Percentiles rank a stretch among this genome's conserved stretches.
These are phyloP conservation scores for Rhizopogon sp. DNA, from an alignment of 768 basidiomycete species.

Conservation along the genomic window DNA sequence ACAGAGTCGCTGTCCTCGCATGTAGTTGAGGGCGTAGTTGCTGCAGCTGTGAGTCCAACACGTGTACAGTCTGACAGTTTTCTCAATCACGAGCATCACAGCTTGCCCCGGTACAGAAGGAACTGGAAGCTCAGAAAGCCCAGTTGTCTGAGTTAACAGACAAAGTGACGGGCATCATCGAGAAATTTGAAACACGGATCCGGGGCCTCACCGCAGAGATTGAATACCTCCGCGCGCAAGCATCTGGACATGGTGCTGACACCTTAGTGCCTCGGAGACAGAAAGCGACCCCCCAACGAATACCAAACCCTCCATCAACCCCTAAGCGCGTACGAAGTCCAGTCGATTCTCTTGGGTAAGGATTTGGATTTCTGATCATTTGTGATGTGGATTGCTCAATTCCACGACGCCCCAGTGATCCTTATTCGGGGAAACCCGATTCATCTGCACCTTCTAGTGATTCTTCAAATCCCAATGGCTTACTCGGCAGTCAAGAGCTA, in stretches of 20 bases:
- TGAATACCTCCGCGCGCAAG: slow-evolving; percentile 21
- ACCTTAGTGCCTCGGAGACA: slow-evolving; percentile 6
- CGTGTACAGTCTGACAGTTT: not conserved
- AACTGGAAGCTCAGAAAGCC: slow-evolving; percentile 40
- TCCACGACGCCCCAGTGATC: slow-evolving; percentile 16
- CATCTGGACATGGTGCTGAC: slow-evolving; percentile 6
- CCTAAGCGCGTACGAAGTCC: slow-evolving; percentile 30
- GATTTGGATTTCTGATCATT: slow-evolving; percentile 1
- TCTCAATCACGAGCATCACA: slow-evolving; percentile 16
- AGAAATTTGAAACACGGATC: slow-evolving; percentile 33
- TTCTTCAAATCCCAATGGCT: slow-evolving; percentile 15
- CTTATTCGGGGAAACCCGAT: slow-evolving; percentile 11
- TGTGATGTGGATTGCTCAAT: not conserved
- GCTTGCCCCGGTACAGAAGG: slow-evolving; percentile 49
- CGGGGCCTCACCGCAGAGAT: slow-evolving; percentile 31
- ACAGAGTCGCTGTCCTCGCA: not conserved
- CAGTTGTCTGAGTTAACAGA: slow-evolving; percentile 35
- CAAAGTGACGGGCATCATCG: slow-evolving; percentile 23
- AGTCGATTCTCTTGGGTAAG: slow-evolving; percentile 19
- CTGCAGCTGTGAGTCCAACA: slow-evolving; percentile 24
- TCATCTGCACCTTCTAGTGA: slow-evolving; percentile 17
- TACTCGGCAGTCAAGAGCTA: not conserved
- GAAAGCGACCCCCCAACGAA: slow-evolving; percentile 14
- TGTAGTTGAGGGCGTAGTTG: slow-evolving; percentile 11
- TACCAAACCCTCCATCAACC: slow-evolving; percentile 27